Conservation (phyloP, 768 basidiomycete species). For the Royoungia palumana region DNA sequence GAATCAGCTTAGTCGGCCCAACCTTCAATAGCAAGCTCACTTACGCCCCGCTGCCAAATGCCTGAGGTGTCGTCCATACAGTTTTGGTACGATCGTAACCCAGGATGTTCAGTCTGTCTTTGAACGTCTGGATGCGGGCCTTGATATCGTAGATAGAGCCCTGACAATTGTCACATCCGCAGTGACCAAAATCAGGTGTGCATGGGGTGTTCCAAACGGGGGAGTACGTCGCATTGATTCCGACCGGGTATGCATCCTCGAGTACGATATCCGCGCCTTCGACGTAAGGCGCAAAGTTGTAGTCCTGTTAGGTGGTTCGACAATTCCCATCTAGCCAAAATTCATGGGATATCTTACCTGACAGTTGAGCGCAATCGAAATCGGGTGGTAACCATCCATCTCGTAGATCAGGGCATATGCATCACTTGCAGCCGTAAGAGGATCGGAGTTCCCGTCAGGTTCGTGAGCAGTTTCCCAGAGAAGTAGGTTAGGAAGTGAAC, state of each 20-base stretch:
- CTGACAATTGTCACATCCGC: constrained; percentile 69
- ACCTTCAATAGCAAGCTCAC: neutral
- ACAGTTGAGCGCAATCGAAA: constrained; percentile 55
- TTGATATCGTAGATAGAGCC: constrained; percentile 65
- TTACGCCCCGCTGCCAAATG: constrained; percentile 53
- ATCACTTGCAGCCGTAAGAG: constrained; percentile 42
- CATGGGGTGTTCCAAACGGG: constrained; percentile 58
- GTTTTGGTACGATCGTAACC: constrained; percentile 65
- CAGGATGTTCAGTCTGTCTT: constrained; percentile 52
- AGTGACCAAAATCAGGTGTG: constrained; percentile 64
- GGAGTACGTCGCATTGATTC: constrained; percentile 63
- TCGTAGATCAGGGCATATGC: constrained; percentile 47
- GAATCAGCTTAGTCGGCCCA: neutral
- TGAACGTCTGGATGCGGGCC: constrained; percentile 62
- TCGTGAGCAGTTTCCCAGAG: constrained; percentile 74
- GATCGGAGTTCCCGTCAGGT: constrained; percentile 66
- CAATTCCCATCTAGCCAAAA: neutral
- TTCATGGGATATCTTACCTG: constrained; percentile 12
- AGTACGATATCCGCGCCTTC: constrained; percentile 66
- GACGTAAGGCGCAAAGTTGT: constrained; percentile 55
- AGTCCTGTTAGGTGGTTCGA: constrained; percentile 41
- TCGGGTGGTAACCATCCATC: constrained; percentile 57
- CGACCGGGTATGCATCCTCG: constrained; percentile 42
- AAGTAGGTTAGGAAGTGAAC: constrained; percentile 63
- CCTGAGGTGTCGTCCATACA: constrained; percentile 79